Conservation (phyloP, 345 rosid genomes). For the Euclidium syriacum region DNA sequence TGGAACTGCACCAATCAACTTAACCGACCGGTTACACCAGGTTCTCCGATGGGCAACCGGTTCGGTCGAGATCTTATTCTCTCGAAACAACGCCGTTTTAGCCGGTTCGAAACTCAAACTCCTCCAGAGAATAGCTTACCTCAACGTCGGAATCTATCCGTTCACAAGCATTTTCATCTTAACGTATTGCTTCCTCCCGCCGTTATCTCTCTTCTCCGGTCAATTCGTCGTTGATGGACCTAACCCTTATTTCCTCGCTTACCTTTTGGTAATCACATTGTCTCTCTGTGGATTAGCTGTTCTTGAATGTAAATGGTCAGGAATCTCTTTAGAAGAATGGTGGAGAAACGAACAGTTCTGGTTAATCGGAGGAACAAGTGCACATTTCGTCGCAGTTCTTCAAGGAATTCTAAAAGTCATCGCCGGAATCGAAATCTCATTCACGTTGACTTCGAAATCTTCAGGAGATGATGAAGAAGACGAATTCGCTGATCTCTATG, state of each 20-base stretch:
- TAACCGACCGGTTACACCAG: slow-evolving; percentile 80
- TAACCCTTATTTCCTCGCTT: slow-evolving; percentile 45
- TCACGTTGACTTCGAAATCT: slow-evolving; percentile 69
- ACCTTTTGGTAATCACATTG: slow-evolving; percentile 54
- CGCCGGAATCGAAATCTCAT: slow-evolving; percentile 76
- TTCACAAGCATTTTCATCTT: slow-evolving; percentile 77
- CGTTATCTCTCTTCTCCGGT: slow-evolving; percentile 60
- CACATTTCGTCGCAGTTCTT: slow-evolving; percentile 74
- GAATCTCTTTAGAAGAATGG: slow-evolving; percentile 73
- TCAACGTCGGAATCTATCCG: slow-evolving; percentile 78
- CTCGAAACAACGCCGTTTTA: slow-evolving; percentile 65
- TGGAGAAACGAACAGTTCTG: slow-evolving; percentile 95
- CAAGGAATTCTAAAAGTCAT: slow-evolving; percentile 78
- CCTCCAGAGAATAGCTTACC: slow-evolving; percentile 75
- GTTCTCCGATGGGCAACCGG: slow-evolving; percentile 90
- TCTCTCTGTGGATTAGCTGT: slow-evolving; percentile 59
- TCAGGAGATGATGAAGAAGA: slow-evolving; percentile 57
- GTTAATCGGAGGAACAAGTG: slow-evolving; percentile 88
- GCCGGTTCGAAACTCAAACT: slow-evolving; percentile 53
- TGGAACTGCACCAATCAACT: slow-evolving; percentile 67
- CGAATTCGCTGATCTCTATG: slow-evolving; percentile 63
- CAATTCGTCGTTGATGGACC: slow-evolving; percentile 62
- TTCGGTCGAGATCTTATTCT: slow-evolving; percentile 85
- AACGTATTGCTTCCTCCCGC: slow-evolving; percentile 85
- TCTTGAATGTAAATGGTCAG: slow-evolving; percentile 83